Evolutionary conservation across 2,329 filamentous ascomycete genomes (phyloP).

Genomic region (Exophiala sp.): DNA sequence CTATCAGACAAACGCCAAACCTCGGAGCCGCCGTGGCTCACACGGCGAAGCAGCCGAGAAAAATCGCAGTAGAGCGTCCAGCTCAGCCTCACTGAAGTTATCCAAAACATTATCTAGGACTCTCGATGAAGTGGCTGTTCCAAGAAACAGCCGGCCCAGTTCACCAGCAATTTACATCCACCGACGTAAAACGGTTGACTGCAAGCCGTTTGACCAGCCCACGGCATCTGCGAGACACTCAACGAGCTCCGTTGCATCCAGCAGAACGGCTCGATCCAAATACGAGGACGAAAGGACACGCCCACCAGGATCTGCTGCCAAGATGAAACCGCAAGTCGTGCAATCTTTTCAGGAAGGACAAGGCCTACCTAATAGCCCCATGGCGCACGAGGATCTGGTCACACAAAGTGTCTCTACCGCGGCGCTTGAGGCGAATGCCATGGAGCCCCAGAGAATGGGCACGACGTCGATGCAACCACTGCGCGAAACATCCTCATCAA

Average conservation of each 20-base stretch:
- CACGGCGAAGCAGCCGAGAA: conserved; percentile 18
- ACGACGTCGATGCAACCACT: neutral
- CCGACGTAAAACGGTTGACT: conserved; percentile 15
- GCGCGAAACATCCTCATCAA: conserved; percentile 1
- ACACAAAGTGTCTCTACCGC: neutral
- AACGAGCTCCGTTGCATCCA: conserved; percentile 3
- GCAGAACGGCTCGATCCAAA: neutral
- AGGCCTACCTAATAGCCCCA: neutral
- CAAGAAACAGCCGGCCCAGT: conserved; percentile 18
- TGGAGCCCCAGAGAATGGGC: neutral
- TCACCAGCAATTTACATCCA: conserved; percentile 19
- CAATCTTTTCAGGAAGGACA: neutral
- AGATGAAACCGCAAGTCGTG: conserved; percentile 9
- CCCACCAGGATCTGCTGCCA: conserved; percentile 2
- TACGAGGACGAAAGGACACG: conserved; percentile 2
- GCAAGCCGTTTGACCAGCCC: conserved; percentile 3
- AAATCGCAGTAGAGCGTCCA: conserved; percentile 20
- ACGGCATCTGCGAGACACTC: conserved; percentile 10
- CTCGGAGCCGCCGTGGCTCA: conserved; percentile 18
- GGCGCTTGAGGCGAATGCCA: neutral
- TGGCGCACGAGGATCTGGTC: neutral
- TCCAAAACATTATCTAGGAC: conserved; percentile 23
- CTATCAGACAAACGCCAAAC: conserved; percentile 23
- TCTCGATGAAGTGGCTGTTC: conserved; percentile 21
- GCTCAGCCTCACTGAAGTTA: conserved; percentile 20